Base-by-base conservation (phyloP, 2,329 filamentous ascomycete genomes). In the Neopestalotiopsis rosae region DNA sequence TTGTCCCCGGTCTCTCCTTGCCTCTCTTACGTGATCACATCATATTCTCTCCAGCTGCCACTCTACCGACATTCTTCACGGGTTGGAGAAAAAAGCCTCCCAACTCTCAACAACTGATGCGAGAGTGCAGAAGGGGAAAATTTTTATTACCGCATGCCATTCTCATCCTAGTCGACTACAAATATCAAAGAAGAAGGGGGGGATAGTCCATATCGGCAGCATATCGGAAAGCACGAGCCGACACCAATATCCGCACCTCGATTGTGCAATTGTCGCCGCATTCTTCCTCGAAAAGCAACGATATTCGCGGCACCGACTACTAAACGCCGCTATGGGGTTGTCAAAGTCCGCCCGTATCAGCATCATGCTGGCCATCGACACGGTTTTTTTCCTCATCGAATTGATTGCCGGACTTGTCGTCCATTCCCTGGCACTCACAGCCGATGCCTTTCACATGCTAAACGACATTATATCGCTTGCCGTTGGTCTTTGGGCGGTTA, bases 361-460 rank as follows among this genome's bases (percentile, higher is more conserved):
- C 82, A 92, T 98, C 80, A 93, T 99, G 87, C 90, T 99, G 79
- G 92, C 85, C 72, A 97, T 99, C 78, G 95, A 98, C 82, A 87
- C 91, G 66, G 87, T 88, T 56, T 99, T 99, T 85, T 98, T 99
- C 83, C 82, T 97, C 62, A 84, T 98, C 69, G 96, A 99, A 82
- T 83, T 99, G 71, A 90, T 92, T 69, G 90, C 92, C 71, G 95
- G 96, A 71, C 94, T 97, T 85, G 85, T 91, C 72, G 94, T 97
- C 70, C 92, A 95, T 78, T 98, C 96, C 20, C 88, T 99, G 74
- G 96, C 96, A 49, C 88, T 99, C 69, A 94, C 97, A 78, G 96
- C 96, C 67, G 96, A 99, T 84, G 94, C 96, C 70, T 99, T 99
- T 81, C 96, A 99, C 83, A 99, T 99, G 96, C 87, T 99, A 70